These are phyloP conservation scores for Leccinum boreale DNA, from an alignment of 768 basidiomycete species.

Conservation along the genomic window DNA sequence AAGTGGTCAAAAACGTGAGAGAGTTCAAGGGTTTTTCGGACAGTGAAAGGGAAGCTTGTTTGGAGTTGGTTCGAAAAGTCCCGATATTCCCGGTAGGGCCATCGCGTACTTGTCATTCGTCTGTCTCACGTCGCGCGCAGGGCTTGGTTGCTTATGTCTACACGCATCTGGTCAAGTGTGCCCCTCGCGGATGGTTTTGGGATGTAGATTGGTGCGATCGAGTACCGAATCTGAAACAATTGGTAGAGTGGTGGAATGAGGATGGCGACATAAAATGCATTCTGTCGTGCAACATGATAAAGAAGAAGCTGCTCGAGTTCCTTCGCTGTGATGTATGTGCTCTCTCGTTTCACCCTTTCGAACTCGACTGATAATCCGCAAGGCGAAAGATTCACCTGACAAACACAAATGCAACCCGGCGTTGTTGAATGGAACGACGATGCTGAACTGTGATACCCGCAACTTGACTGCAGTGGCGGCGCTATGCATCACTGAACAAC, in stretches of 20 bases:
- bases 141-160: slow-evolving; percentile 29
- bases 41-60: slow-evolving; percentile 9
- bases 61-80: slow-evolving; percentile 9
- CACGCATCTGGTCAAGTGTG: slow-evolving; percentile 24
- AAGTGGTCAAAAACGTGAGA: slow-evolving; percentile 17
- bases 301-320: slow-evolving; percentile 8
- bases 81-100: slow-evolving; percentile 26
- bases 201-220: slow-evolving; percentile 8
- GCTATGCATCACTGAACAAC: slow-evolving; percentile 9
- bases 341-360: background rate
- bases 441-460: slow-evolving; percentile 18
- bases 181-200: slow-evolving; percentile 7
- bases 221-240: slow-evolving; percentile 6
- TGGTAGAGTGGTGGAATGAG: slow-evolving; percentile 8
- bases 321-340: slow-evolving; percentile 16
- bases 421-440: slow-evolving; percentile 14
- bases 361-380: slow-evolving; percentile 7
- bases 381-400: slow-evolving; percentile 7
- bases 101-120: background rate
- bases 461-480: slow-evolving; percentile 17
- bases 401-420: slow-evolving; percentile 23
- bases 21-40: slow-evolving; percentile 13
- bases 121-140: slow-evolving; percentile 12
- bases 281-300: slow-evolving; percentile 11
- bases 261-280: slow-evolving; percentile 10